phyloP scores from a whole-genome alignment of 2,329 filamentous ascomycete species.

The Claviceps digitariae region DNA sequence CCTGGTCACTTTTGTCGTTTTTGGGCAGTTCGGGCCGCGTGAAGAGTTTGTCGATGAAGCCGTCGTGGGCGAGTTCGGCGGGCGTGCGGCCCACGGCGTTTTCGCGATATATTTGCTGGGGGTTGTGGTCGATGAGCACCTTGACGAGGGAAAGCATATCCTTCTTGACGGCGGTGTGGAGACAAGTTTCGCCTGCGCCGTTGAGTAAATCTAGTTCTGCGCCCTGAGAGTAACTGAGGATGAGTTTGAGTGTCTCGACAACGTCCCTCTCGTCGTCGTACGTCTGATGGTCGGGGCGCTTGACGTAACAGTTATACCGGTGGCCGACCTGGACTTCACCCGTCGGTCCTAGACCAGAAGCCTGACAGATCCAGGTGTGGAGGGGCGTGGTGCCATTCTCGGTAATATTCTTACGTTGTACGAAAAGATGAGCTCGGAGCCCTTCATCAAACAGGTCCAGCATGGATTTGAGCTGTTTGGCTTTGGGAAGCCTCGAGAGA shows the following conservation, averaged over 20 bases:
- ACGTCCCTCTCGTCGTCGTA: constrained; percentile 19
- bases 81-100: constrained; percentile 67
- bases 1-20: constrained; percentile 1
- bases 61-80: constrained; percentile 50
- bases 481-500: constrained; percentile 18
- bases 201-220: constrained; percentile 45
- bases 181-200: constrained; percentile 48
- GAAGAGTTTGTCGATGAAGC: constrained; percentile 29
- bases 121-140: constrained; percentile 38
- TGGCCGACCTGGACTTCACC: constrained; percentile 5
- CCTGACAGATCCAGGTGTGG: constrained; percentile 38
- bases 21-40: constrained; percentile 8
- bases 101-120: constrained; percentile 52
- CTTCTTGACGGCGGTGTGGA: constrained; percentile 42
- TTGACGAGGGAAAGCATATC: constrained; percentile 23
- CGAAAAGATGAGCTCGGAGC: constrained; percentile 42
- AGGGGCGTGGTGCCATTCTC: constrained; percentile 49
- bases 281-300: constrained; percentile 2
- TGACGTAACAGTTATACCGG: constrained; percentile 2
- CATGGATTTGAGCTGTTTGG: constrained; percentile 28
- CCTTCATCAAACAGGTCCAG: constrained; percentile 44
- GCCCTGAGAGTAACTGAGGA: constrained; percentile 44
- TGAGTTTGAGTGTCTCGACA: constrained; percentile 29
- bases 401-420: constrained; percentile 39
- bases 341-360: constrained; percentile 9